Evolutionary conservation across 2,329 filamentous ascomycete genomes (phyloP).

Genomic region (Xylaria sp.): DNA sequence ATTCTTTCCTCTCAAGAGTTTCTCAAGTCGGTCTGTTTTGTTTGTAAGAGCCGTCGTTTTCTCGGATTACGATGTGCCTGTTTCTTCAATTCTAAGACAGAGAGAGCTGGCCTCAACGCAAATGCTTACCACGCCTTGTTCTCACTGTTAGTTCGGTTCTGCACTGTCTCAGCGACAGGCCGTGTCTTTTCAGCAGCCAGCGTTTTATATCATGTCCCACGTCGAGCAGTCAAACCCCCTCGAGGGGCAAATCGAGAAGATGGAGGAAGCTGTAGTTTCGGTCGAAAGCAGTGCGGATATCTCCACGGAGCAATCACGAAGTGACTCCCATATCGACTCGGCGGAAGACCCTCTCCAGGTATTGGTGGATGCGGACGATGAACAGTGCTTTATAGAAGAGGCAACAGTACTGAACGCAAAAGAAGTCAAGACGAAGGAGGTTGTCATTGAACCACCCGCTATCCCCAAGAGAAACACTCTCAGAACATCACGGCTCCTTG

Average conservation of each 20-base stretch:
- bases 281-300: constrained; percentile 33
- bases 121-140: constrained; percentile 41
- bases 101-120: constrained; percentile 42
- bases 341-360: constrained; percentile 45
- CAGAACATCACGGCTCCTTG: constrained; percentile 60
- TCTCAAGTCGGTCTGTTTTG: constrained; percentile 13
- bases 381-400: constrained; percentile 46
- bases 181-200: constrained; percentile 22
- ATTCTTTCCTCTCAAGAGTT: constrained; percentile 15
- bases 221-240: constrained; percentile 24
- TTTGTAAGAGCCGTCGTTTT: constrained; percentile 25
- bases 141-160: constrained; percentile 30
- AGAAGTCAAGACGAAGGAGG: constrained; percentile 42
- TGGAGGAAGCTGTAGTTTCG: constrained; percentile 14
- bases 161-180: constrained; percentile 19
- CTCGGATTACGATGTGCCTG: constrained; percentile 34
- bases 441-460: constrained; percentile 54
- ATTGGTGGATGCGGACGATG: constrained; percentile 46
- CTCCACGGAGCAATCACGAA: constrained; percentile 31
- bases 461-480: constrained; percentile 63
- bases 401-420: constrained; percentile 46
- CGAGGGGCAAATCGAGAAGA: constrained; percentile 20
- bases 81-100: constrained; percentile 39
- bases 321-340: constrained; percentile 40
- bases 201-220: constrained; percentile 31